These are phyloP conservation scores for Sporothrix mexicana DNA, from an alignment of 2,329 filamentous ascomycete species.

Conservation along the genomic window DNA sequence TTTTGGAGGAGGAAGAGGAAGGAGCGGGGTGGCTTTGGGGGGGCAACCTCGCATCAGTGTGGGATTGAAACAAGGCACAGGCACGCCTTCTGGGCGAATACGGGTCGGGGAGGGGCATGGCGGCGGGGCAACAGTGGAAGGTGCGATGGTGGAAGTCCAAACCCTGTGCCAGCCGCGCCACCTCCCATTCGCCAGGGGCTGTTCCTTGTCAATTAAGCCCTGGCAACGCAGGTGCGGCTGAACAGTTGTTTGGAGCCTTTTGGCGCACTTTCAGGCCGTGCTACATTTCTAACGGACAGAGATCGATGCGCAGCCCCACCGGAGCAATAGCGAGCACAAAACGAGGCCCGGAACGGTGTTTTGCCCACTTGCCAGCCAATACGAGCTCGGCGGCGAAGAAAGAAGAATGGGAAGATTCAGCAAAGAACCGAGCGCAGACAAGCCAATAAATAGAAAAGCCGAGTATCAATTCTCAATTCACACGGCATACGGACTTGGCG, in stretches of 20 bases:
- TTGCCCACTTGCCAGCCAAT: neutral
- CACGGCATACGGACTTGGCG: slow-evolving; percentile 14
- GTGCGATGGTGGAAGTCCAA: neutral
- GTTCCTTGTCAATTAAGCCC: slow-evolving; percentile 19
- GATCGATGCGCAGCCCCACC: slow-evolving; percentile 16
- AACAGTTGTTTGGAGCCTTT: slow-evolving; percentile 9
- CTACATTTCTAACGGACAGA: neutral
- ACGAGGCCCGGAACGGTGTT: neutral
- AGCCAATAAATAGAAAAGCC: neutral
- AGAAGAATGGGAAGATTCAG: neutral
- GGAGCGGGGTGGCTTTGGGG: neutral
- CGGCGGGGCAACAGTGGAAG: slow-evolving; percentile 8
- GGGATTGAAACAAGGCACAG: slow-evolving; percentile 28
- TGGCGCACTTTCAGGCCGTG: slow-evolving; percentile 21
- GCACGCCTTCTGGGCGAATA: slow-evolving; percentile 20
- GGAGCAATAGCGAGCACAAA: neutral
- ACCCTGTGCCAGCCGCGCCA: slow-evolving; percentile 29
- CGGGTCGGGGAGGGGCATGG: slow-evolving; percentile 3
- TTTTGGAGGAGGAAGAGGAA: neutral
- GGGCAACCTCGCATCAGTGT: slow-evolving; percentile 19
- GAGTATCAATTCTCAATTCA: neutral
- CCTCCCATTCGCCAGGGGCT: slow-evolving; percentile 28
- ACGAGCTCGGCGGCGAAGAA: slow-evolving; percentile 8
- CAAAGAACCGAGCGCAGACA: neutral
- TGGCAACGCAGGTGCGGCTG: slow-evolving; percentile 22